Conservation (phyloP, 2,329 filamentous ascomycete species). For the Diaporthe nobilis region DNA sequence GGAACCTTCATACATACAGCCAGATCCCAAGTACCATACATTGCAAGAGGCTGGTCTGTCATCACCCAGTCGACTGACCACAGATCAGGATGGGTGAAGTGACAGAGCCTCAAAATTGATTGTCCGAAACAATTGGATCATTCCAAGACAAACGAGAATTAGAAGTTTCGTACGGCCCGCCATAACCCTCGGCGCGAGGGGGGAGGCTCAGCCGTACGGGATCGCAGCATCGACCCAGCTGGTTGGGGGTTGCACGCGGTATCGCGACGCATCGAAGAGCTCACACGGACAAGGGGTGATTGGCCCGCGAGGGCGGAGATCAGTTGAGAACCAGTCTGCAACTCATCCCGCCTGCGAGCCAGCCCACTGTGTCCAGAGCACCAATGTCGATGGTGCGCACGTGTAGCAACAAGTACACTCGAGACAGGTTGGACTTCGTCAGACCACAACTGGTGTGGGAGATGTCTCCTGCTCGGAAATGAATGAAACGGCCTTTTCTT, state of each 20-base stretch:
- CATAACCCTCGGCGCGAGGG: slow-evolving; percentile 30
- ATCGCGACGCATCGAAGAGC: slow-evolving; percentile 56
- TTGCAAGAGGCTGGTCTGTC: slow-evolving; percentile 34
- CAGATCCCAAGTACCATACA: slow-evolving; percentile 37
- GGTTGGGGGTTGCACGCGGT: slow-evolving; percentile 48
- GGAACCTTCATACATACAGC: slow-evolving; percentile 18
- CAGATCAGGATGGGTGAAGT: slow-evolving; percentile 34
- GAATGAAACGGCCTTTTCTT: slow-evolving; percentile 50
- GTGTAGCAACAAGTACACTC: slow-evolving; percentile 50
- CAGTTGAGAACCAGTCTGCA: slow-evolving; percentile 40
- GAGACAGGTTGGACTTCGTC: slow-evolving; percentile 46
- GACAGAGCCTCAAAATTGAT: slow-evolving; percentile 35
- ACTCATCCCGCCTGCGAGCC: slow-evolving; percentile 39
- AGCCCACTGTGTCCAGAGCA: slow-evolving; percentile 46
- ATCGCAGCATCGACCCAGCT: slow-evolving; percentile 69
- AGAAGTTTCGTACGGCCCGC: slow-evolving; percentile 49
- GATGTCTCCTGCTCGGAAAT: slow-evolving; percentile 48
- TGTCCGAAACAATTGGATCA: slow-evolving; percentile 42
- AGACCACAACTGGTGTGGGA: slow-evolving; percentile 41
- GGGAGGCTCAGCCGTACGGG: slow-evolving; percentile 53
- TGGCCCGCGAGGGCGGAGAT: background rate
- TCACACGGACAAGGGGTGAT: slow-evolving; percentile 54
- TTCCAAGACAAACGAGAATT: slow-evolving; percentile 51
- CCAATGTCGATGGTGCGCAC: slow-evolving; percentile 50
- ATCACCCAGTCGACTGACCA: slow-evolving; percentile 30